These are phyloP conservation scores for Macrophomina phaseolina DNA, from an alignment of 2,329 filamentous ascomycete genomes.

Conservation along the genomic window DNA sequence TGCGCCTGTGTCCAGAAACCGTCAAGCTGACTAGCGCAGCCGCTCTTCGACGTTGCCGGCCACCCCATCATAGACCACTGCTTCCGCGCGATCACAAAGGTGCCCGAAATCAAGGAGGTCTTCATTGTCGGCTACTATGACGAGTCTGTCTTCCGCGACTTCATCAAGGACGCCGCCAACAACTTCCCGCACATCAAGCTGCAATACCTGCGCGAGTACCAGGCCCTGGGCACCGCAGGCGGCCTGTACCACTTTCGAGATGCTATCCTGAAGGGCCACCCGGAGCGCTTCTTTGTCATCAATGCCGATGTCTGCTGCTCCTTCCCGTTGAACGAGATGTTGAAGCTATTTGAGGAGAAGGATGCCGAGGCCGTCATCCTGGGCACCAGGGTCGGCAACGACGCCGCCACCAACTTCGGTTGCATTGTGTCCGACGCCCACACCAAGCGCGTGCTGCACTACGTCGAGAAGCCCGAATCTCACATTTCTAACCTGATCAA, in stretches of 20 bases:
- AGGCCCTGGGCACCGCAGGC: slow-evolving; percentile 92
- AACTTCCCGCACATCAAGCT: slow-evolving; percentile 88
- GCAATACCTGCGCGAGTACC: slow-evolving; percentile 96
- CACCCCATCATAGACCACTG: slow-evolving; percentile 99
- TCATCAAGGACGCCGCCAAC: slow-evolving; percentile 87
- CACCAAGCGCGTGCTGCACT: slow-evolving; percentile 94
- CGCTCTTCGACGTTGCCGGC: slow-evolving; percentile 96
- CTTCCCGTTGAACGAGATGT: slow-evolving; percentile 95
- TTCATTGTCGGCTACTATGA: slow-evolving; percentile 99
- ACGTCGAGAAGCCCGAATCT: slow-evolving; percentile 98
- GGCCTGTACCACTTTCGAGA: slow-evolving; percentile 99
- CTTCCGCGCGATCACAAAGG: slow-evolving; percentile 87
- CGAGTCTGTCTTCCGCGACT: slow-evolving; percentile 94
- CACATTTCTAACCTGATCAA: slow-evolving; percentile 99
- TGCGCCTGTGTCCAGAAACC: slow-evolving; percentile 29
- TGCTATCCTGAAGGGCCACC: slow-evolving; percentile 93
- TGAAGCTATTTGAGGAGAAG: slow-evolving; percentile 90
- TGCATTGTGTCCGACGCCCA: slow-evolving; percentile 96
- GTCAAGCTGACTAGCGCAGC: slow-evolving; percentile 58
- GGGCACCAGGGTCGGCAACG: slow-evolving; percentile 87
- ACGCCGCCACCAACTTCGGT: slow-evolving; percentile 93
- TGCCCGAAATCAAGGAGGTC: slow-evolving; percentile 92
- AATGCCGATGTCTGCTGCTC: slow-evolving; percentile 99
- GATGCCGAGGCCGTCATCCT: slow-evolving; percentile 96
- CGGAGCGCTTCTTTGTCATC: slow-evolving; percentile 94